These are phyloP conservation scores for Hypoxylon rubiginosum DNA, from an alignment of 2,329 filamentous ascomycete genomes.

Conservation along the genomic window DNA sequence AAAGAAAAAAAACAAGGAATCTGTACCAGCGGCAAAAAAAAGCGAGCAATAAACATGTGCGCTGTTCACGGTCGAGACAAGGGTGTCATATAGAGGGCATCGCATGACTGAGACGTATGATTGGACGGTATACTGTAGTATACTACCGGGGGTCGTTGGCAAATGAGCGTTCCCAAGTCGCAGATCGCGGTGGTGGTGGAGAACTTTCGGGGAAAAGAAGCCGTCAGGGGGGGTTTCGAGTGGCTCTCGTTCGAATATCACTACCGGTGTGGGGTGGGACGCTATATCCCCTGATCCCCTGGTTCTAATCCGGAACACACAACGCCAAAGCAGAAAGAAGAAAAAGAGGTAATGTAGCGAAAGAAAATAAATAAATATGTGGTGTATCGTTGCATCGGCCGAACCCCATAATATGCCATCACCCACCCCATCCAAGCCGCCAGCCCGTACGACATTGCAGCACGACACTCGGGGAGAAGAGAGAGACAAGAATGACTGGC, in stretches of 20 bases:
- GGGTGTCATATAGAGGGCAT: conserved; percentile 34
- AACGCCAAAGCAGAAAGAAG: too few relatives aligned
- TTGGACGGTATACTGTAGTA: conserved; percentile 38
- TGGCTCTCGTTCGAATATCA: neutral
- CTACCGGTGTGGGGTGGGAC: conserved; percentile 5
- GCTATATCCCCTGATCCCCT: neutral
- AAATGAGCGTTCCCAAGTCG: conserved; percentile 14
- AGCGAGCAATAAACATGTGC: too few relatives aligned
- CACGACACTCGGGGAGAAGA: neutral
- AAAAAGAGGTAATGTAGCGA: neutral
- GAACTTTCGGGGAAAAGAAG: neutral
- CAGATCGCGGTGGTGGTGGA: conserved; percentile 1
- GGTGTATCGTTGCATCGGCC: conserved; percentile 18
- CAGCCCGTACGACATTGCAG: neutral
- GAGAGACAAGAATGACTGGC: neutral
- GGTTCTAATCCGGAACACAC: neutral
- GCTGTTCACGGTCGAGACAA: conserved; percentile 31
- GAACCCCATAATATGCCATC: neutral
- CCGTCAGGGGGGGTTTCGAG: neutral
- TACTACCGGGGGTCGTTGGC: conserved; percentile 16
- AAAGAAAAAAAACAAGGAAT: conserved; percentile 25
- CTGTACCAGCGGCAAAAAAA: neutral
- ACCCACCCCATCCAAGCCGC: neutral
- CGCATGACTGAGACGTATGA: conserved; percentile 42
- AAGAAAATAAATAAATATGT: neutral